phyloP scores from a whole-genome alignment of 768 basidiomycete species.

The Peribolospora kevripleyi region DNA sequence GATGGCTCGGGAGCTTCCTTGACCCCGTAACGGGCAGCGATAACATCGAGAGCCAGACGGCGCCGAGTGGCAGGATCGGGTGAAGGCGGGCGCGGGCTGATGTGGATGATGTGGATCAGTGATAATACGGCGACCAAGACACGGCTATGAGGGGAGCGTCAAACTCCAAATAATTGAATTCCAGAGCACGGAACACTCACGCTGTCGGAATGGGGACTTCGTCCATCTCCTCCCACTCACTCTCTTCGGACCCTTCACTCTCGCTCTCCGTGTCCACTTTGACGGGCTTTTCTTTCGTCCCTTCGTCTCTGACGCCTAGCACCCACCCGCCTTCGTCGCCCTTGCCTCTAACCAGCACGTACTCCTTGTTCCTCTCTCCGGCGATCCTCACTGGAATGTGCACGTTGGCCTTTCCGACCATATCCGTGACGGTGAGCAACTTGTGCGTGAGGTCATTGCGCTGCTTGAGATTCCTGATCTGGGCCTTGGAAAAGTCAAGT shows the following conservation, averaged over 20 bases:
- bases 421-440: conserved; percentile 71
- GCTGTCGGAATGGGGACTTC: conserved; percentile 31
- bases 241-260: conserved; percentile 20
- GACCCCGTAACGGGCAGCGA: conserved; percentile 2
- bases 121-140: neutral
- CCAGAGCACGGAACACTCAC: neutral
- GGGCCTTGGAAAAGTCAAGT: conserved; percentile 85
- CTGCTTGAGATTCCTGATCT: conserved; percentile 71
- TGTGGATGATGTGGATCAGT: neutral
- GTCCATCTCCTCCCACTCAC: conserved; percentile 46
- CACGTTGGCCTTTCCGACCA: conserved; percentile 48
- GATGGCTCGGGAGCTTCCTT: neutral
- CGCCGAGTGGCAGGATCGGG: conserved; percentile 7
- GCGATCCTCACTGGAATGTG: conserved; percentile 75
- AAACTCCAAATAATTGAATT: conserved; percentile 23
- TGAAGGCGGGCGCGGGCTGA: neutral
- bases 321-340: conserved; percentile 92
- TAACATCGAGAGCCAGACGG: conserved; percentile 5
- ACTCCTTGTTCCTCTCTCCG: conserved; percentile 80
- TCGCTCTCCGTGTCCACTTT: conserved; percentile 17
- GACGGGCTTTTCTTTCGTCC: conserved; percentile 22
- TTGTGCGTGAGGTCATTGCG: conserved; percentile 82
- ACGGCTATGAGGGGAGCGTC: neutral
- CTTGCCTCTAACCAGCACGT: conserved; percentile 52
- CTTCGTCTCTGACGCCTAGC: conserved; percentile 60